Evolutionary conservation across 768 basidiomycete species (phyloP), one percentile per base, ranked within the genome.

Genomic region (Naganishia vishniacii): DNA sequence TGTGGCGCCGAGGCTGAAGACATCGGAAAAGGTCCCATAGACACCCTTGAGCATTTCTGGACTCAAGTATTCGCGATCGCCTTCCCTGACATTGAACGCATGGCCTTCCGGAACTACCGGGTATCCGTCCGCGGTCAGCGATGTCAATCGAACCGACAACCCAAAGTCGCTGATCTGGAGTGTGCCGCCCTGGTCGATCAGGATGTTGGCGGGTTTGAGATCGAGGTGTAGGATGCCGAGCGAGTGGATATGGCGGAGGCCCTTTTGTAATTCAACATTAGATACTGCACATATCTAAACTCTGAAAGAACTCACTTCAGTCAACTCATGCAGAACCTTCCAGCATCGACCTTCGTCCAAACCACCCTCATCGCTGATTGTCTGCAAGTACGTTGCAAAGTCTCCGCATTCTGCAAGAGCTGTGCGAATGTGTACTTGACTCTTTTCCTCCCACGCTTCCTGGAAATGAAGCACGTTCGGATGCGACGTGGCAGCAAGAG

Each of bases 121-220:
- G 40, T 56, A 56, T 40, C 91, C 81, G 0, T 93, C 94, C 87
- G 32, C n/a, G 13, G 53, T 56, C 53, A 56, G 32, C 1, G 53
- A 56, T 13, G 53, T 34, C 2, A 89, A 93, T 59, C 91, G 72
- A 13, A 91, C 89, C 13, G 94, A 93, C 84, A 99, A 89, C 8
- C 95, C 95, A 80, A 98, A 98, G 75, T 99, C 95, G 12, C 93
- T 93, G 76, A 99, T 93, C 81, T 91, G 92, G 79, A 99, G 87
- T 47, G 89, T 84, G 1, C 95, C 95, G 53, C 86, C 83, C 11
- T 83, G 81, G 9, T 90, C 91, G 69, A 99, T 82, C 73, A 99
- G 91, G 62, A 99, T 87, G 76, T 99, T 99, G 49, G 91, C 91
- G 16, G 95, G 95, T 80, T 99, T 99, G 68, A 99, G 80, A 79